Percentiles rank a stretch among this genome's conserved stretches.
These are phyloP conservation scores for Strobilomyces dryophilus DNA, from an alignment of 768 basidiomycete species.

Conservation along the genomic window DNA sequence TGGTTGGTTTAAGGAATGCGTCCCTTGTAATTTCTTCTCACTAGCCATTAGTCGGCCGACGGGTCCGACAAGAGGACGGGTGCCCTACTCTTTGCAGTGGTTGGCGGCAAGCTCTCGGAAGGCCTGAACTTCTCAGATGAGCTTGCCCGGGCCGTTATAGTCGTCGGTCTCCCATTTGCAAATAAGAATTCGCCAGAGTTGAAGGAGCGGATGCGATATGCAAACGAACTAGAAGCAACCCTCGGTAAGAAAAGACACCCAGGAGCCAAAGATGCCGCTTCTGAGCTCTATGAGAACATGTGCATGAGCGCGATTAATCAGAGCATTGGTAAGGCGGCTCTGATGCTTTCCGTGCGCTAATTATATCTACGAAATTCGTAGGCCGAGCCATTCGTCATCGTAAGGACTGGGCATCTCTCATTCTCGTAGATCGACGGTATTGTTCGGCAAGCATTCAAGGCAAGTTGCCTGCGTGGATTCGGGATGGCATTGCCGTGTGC, in stretches of 20 bases:
- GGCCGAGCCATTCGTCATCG: slow-evolving; percentile 92
- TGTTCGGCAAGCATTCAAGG: slow-evolving; percentile 56
- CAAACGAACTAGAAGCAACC: slow-evolving; percentile 55
- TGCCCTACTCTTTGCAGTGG: slow-evolving; percentile 87
- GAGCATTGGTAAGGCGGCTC: slow-evolving; percentile 69
- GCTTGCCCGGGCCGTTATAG: slow-evolving; percentile 79
- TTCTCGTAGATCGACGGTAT: slow-evolving; percentile 86
- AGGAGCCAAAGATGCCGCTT: slow-evolving; percentile 60
- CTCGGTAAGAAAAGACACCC: slow-evolving; percentile 29
- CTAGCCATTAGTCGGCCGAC: slow-evolving; percentile 15
- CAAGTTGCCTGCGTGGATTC: slow-evolving; percentile 94
- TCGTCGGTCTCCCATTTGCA: slow-evolving; percentile 90
- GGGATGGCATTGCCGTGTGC: slow-evolving; percentile 50
- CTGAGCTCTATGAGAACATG: slow-evolving; percentile 87
- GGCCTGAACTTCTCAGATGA: slow-evolving; percentile 77
- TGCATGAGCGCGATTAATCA: slow-evolving; percentile 97
- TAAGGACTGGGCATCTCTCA: slow-evolving; percentile 86
- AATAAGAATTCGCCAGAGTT: slow-evolving; percentile 90
- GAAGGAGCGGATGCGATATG: slow-evolving; percentile 87
- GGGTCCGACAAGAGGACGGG: slow-evolving; percentile 42
- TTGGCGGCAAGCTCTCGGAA: slow-evolving; percentile 97
- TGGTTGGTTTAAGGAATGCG: slow-evolving; percentile 12
- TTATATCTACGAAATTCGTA: slow-evolving; percentile 27
- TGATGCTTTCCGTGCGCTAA: not conserved
- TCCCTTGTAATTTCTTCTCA: slow-evolving; percentile 1